Percentiles rank a stretch among this genome's conserved stretches.
phyloP scores from a whole-genome alignment of 768 basidiomycete genomes.

The Xerocomellus intermedius region DNA sequence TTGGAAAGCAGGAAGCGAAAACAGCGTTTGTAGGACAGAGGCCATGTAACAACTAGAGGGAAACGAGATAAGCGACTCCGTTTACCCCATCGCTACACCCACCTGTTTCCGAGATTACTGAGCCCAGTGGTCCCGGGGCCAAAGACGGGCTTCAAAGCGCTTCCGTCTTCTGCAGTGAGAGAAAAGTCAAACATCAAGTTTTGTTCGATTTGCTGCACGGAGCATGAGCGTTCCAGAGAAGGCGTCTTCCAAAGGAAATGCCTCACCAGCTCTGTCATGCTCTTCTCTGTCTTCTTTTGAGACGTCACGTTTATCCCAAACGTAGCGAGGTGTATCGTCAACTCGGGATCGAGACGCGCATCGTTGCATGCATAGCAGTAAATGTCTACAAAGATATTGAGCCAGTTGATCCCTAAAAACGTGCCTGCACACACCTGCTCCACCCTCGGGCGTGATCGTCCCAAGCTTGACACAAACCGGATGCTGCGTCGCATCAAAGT shows the following conservation, averaged over 20 bases:
- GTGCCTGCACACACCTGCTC: conserved; percentile 59
- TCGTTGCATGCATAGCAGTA: conserved; percentile 95
- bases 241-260: neutral
- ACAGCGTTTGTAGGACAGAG: conserved; percentile 83
- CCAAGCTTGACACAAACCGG: conserved; percentile 89
- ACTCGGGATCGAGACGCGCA: conserved; percentile 70
- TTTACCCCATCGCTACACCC: neutral
- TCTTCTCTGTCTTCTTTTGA: conserved; percentile 91
- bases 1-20: conserved; percentile 77
- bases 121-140: conserved; percentile 89
- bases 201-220: conserved; percentile 87
- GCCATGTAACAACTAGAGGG: conserved; percentile 90
- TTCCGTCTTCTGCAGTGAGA: conserved; percentile 81
- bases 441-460: conserved; percentile 94
- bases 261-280: conserved; percentile 89
- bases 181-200: conserved; percentile 95
- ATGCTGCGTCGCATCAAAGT: conserved; percentile 72
- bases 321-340: conserved; percentile 67
- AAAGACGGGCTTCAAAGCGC: conserved; percentile 83
- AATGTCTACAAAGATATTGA: conserved; percentile 52
- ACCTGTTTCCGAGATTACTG: conserved; percentile 91
- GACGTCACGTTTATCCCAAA: conserved; percentile 87
- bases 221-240: neutral
- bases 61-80: neutral
- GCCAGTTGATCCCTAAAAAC: neutral